These are phyloP conservation scores for Colletotrichum musicola DNA, from an alignment of 2,329 filamentous ascomycete species.

Conservation along the genomic window DNA sequence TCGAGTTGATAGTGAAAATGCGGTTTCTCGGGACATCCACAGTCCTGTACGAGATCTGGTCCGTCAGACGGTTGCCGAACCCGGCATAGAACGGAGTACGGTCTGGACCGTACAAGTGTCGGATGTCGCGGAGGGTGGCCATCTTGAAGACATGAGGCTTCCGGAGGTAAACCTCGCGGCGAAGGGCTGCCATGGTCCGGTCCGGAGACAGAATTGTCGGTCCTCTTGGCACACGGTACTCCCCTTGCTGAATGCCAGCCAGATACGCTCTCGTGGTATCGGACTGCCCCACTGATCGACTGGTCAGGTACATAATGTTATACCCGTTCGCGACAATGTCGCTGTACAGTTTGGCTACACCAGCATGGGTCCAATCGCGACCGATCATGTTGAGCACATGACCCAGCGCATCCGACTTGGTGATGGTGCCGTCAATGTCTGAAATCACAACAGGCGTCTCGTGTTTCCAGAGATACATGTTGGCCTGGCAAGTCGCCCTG, in stretches of 20 bases:
- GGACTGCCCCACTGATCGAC: slow-evolving; percentile 91
- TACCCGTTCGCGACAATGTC: slow-evolving; percentile 97
- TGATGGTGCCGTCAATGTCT: slow-evolving; percentile 98
- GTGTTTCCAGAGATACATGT: slow-evolving; percentile 94
- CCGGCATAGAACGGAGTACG: slow-evolving; percentile 94
- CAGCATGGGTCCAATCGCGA: slow-evolving; percentile 96
- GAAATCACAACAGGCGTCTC: slow-evolving; percentile 96
- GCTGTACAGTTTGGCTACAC: slow-evolving; percentile 96
- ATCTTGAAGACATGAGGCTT: slow-evolving; percentile 99
- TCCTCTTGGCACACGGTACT: slow-evolving; percentile 86
- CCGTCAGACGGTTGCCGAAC: slow-evolving; percentile 95
- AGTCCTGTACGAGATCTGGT: slow-evolving; percentile 94
- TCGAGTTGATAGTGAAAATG: slow-evolving; percentile 99
- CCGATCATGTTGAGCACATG: slow-evolving; percentile 98
- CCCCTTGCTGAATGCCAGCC: slow-evolving; percentile 89
- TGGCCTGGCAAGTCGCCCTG: slow-evolving; percentile 88
- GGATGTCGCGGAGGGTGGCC: slow-evolving; percentile 95
- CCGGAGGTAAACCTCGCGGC: slow-evolving; percentile 92
- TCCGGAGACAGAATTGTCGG: slow-evolving; percentile 97
- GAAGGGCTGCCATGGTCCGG: slow-evolving; percentile 90
- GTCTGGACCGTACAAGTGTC: slow-evolving; percentile 83
- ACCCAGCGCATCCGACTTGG: slow-evolving; percentile 94
- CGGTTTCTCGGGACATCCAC: slow-evolving; percentile 94
- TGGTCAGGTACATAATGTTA: slow-evolving; percentile 98
- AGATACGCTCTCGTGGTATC: slow-evolving; percentile 92